Conservation (phyloP, 2,329 filamentous ascomycete species). For the Incumbomyces delicatus region DNA sequence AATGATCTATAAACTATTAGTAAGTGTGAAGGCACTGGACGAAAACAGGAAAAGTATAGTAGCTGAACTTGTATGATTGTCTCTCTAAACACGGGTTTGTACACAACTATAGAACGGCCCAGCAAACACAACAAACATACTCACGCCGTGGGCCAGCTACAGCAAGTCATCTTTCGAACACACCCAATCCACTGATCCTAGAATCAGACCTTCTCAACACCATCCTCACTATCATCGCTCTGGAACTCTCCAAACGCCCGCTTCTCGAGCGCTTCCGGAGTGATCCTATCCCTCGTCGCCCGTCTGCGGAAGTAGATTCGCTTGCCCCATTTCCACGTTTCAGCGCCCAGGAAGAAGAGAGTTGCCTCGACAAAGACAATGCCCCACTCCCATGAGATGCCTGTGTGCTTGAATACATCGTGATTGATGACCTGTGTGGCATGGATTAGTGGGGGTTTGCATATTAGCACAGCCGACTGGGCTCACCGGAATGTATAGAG, state of each 20-base stretch:
- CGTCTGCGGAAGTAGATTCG: constrained; percentile 41
- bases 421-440: constrained; percentile 44
- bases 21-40: too few species aligned
- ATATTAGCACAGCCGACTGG: not conserved
- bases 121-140: too few species aligned
- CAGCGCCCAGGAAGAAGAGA: constrained; percentile 55
- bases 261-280: constrained; percentile 13
- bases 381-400: constrained; percentile 61
- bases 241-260: constrained; percentile 5
- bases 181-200: too few species aligned
- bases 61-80: too few species aligned
- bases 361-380: constrained; percentile 52
- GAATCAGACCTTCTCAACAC: not conserved
- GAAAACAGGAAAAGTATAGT: too few species aligned
- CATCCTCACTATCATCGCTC: not conserved
- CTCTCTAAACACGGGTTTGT: too few species aligned
- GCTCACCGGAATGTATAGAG: constrained; percentile 52
- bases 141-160: too few species aligned
- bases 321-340: constrained; percentile 60
- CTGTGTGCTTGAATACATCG: constrained; percentile 55
- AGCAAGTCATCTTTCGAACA: too few species aligned
- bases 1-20: too few species aligned
- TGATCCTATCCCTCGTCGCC: constrained; percentile 8
- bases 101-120: too few species aligned
- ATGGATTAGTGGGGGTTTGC: not conserved